A percentile compares a stretch with the other conserved stretches of the same genome.
Conservation (phyloP, 441 rosid genomes). For the Theobroma grandiflorum region DNA sequence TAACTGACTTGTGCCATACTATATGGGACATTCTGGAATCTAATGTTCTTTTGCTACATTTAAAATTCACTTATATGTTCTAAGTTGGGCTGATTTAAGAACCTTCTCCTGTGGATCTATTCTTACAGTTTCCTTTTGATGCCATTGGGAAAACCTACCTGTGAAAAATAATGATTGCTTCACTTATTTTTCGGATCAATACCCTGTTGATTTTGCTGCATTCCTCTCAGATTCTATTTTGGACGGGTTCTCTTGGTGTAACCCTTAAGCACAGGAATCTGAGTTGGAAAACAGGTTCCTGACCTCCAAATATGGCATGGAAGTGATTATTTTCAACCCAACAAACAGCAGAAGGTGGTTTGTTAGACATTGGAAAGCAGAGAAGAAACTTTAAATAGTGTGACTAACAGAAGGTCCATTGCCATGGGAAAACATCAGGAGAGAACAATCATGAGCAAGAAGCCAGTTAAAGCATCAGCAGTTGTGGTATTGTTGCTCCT, state of each 20-base stretch:
- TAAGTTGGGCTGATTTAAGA: background rate
- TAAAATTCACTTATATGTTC: background rate
- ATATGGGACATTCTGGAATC: background rate
- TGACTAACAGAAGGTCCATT: constrained; percentile 12
- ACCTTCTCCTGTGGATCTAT: background rate
- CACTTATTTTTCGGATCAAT: background rate
- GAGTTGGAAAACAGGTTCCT: background rate
- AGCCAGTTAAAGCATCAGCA: constrained; percentile 44
- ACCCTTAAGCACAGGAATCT: background rate
- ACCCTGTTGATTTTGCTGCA: constrained; percentile 11
- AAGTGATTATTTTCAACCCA: background rate
- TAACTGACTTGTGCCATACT: background rate
- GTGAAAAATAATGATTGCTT: constrained; percentile 4
- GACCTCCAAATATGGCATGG: background rate
- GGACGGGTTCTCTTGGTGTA: background rate
- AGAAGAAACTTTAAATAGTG: constrained; percentile 18
- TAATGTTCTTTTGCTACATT: background rate
- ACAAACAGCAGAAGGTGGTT: background rate
- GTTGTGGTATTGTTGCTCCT: constrained; percentile 41
- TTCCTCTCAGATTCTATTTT: background rate
- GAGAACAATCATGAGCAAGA: constrained; percentile 43
- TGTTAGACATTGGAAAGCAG: background rate
- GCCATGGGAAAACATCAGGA: constrained; percentile 54
- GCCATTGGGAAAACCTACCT: background rate
- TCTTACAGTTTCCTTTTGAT: background rate